Evolutionary conservation across 2,329 filamentous ascomycete genomes (phyloP), one percentile per base, ranked within the genome.

Genomic region (Bipolaris zeicola): DNA sequence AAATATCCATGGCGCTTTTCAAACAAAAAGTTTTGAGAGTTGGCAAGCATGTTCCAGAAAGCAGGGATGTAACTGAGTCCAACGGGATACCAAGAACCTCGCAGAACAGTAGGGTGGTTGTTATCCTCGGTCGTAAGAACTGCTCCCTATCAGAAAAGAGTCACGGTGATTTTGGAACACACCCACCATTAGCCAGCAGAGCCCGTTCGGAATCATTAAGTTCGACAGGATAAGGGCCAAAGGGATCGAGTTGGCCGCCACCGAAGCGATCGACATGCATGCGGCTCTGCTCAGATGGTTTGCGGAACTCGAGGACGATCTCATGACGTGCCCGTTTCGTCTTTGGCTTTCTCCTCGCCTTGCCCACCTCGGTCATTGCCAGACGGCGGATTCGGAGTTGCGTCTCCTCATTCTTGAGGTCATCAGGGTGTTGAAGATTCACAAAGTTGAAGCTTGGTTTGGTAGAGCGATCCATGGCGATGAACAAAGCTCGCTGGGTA

Each of bases 311-410:
- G 0, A 72, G 63, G 10, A 71, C 42, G n/a, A 72, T 60, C 44
- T 73, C 63, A 34, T 67, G 70, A 24, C 65, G 64, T 20, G 52
- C 64, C 10, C 63, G 64, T 39, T 62, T 67, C 2, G 66, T 69
- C 44, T 66, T 73, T 16, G 69, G 65, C 49, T 68, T 72, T 33
- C 66, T 58, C 20, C 67, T 57, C 22, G 64, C 60, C 47, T 61
- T 66, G n/a, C 68, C 69, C 18, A 73, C 65, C 56, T 73, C 68
- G 11, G 62, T 68, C 70, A 73, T 73, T 1, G 70, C 70, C n/a
- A 72, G 61, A n/a, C 67, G 62, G 5, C 70, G 66, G 33, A 73
- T 73, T 2, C 68, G 66, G 36, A 68, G 63, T 52, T 72, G 67
- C 2, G 64, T 73, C 37, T 69, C 64, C 46, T 65, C 66, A 57